Percentiles rank a stretch among this genome's conserved stretches.
Conservation (phyloP, 805 yeast genomes). For the Ogataea wickerhamii region DNA sequence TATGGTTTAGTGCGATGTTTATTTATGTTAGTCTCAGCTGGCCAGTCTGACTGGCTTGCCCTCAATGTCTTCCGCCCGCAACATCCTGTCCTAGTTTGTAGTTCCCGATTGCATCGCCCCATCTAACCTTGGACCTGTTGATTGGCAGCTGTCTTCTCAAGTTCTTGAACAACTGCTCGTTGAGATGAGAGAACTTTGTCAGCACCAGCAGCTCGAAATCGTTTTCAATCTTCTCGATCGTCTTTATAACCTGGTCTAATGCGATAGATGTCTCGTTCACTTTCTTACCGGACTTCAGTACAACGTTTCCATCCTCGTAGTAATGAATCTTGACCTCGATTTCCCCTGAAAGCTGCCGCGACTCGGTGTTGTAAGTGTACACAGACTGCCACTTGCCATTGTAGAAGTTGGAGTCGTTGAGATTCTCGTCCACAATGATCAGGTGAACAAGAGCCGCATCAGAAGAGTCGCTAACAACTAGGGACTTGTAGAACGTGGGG, state of each 20-base stretch:
- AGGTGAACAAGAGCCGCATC: slow-evolving; percentile 37
- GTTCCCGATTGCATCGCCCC: slow-evolving; percentile 93
- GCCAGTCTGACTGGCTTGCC: too few species aligned
- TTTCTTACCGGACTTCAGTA: slow-evolving; percentile 50
- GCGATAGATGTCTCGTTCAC: slow-evolving; percentile 27
- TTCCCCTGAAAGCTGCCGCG: slow-evolving; percentile 44
- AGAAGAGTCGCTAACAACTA: slow-evolving; percentile 38
- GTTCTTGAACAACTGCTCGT: slow-evolving; percentile 76
- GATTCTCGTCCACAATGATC: slow-evolving; percentile 65
- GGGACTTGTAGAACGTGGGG: slow-evolving; percentile 51
- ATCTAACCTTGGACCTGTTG: slow-evolving; percentile 84
- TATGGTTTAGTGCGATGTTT: too few species aligned
- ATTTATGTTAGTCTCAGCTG: too few species aligned
- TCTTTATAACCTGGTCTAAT: slow-evolving; percentile 33
- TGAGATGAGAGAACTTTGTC: slow-evolving; percentile 62
- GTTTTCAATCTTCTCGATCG: slow-evolving; percentile 56
- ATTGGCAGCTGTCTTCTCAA: slow-evolving; percentile 90
- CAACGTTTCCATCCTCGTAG: slow-evolving; percentile 93
- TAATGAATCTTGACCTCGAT: slow-evolving; percentile 79
- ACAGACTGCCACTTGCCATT: slow-evolving; percentile 84
- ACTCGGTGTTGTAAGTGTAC: slow-evolving; percentile 43
- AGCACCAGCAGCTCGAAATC: slow-evolving; percentile 57
- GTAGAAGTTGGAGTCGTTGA: slow-evolving; percentile 75
- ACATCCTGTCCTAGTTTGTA: slow-evolving; percentile 85
- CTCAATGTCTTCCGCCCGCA: slow-evolving; percentile 39